Percentiles rank a stretch among this genome's conserved stretches.
Evolutionary conservation across 192 early-diverging fungal species (phyloP).

Genomic region (Coemansia erecta): DNA sequence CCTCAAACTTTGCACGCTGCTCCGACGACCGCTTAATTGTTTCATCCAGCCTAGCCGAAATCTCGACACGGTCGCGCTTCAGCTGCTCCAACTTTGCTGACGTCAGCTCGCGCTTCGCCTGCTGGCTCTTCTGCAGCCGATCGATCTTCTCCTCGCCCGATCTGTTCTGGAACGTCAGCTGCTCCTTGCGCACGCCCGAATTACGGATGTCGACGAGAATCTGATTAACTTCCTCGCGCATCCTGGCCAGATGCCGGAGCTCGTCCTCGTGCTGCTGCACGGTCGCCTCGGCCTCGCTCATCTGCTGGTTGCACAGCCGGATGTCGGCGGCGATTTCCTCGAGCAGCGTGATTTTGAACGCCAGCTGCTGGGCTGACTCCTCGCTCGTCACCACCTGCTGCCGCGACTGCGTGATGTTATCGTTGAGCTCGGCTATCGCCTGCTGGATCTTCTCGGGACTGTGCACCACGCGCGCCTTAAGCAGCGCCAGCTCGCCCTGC

Average conservation of each 20-base stretch:
- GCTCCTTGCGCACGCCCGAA: slow-evolving; percentile 40
- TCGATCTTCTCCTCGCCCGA: slow-evolving; percentile 51
- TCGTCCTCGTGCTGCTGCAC: slow-evolving; percentile 54
- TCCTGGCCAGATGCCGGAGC: slow-evolving; percentile 25
- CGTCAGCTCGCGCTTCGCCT: slow-evolving; percentile 35
- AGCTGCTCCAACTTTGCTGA: slow-evolving; percentile 18
- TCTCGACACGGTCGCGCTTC: slow-evolving; percentile 35
- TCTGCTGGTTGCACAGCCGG: slow-evolving; percentile 54
- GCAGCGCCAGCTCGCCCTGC: slow-evolving; percentile 49
- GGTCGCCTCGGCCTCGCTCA: slow-evolving; percentile 64
- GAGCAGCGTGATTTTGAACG: slow-evolving; percentile 57
- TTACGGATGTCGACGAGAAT: slow-evolving; percentile 26
- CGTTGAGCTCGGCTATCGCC: slow-evolving; percentile 63
- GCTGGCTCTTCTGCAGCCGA: slow-evolving; percentile 32
- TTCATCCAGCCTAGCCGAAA: slow-evolving; percentile 29
- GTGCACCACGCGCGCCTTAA: slow-evolving; percentile 67
- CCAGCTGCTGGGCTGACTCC: slow-evolving; percentile 57
- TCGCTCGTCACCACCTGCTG: slow-evolving; percentile 46
- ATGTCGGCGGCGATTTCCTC: slow-evolving; percentile 59
- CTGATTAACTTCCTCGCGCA: slow-evolving; percentile 20
- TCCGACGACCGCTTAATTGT: slow-evolving; percentile 27
- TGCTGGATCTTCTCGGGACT: slow-evolving; percentile 72
- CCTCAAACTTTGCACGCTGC: slow-evolving; percentile 35
- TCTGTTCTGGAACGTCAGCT: slow-evolving; percentile 42
- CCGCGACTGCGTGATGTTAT: slow-evolving; percentile 48